Conservation (phyloP, 2,329 filamentous ascomycete species). For the Colletotrichum sidae region DNA sequence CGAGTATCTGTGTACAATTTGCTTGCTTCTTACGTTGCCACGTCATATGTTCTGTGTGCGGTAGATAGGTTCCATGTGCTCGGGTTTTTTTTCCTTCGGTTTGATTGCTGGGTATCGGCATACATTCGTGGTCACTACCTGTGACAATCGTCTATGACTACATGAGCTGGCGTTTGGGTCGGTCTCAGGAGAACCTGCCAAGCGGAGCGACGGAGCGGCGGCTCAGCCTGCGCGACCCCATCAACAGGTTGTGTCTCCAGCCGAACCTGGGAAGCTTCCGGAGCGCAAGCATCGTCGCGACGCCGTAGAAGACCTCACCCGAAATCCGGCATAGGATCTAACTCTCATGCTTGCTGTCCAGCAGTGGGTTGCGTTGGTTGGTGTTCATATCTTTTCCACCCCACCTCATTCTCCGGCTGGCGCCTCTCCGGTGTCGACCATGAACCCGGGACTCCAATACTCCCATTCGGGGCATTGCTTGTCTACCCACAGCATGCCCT, state of each 20-base stretch:
- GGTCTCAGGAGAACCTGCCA: too few species aligned
- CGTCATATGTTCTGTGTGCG: conserved; percentile 35
- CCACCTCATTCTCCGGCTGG: conserved; percentile 36
- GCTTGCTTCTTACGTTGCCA: conserved; percentile 37
- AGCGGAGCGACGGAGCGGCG: too few species aligned
- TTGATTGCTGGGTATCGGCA: conserved; percentile 5
- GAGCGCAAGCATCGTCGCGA: too few species aligned
- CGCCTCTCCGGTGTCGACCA: conserved; percentile 58
- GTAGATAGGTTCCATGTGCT: conserved; percentile 37
- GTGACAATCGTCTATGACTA: too few species aligned
- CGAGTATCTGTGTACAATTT: conserved; percentile 35
- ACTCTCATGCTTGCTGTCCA: not conserved
- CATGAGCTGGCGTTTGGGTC: too few species aligned
- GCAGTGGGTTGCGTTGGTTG: conserved; percentile 34
- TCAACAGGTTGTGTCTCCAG: too few species aligned
- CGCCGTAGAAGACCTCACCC: not conserved
- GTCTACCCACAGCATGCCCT: conserved; percentile 95
- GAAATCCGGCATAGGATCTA: not conserved
- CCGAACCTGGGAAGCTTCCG: too few species aligned
- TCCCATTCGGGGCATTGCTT: conserved; percentile 86
- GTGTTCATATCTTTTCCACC: conserved; percentile 39
- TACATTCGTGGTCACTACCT: too few species aligned
- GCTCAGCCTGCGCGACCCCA: too few species aligned
- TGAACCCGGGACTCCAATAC: conserved; percentile 90
- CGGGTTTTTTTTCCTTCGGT: conserved; percentile 12